These are phyloP conservation scores for Paramecium sonneborni DNA, from an alignment of 73 alveolate species.

Conservation along the genomic window DNA sequence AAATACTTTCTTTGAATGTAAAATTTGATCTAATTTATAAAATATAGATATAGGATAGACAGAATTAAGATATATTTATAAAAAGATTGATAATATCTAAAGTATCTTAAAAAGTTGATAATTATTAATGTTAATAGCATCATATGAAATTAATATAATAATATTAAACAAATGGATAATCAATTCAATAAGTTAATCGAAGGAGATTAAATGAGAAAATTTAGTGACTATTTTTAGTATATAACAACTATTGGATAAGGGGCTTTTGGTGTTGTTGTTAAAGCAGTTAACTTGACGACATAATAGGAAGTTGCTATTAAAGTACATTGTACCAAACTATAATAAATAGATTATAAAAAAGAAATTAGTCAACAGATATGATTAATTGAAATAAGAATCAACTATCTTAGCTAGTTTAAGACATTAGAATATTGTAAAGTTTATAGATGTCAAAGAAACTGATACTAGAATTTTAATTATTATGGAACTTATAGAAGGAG, in stretches of 20 bases:
- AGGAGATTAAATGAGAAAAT: constrained; percentile 53
- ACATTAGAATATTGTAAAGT: constrained; percentile 81
- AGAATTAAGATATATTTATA: background rate
- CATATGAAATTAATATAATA: background rate
- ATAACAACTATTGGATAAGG: constrained; percentile 76
- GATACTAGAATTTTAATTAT: constrained; percentile 67
- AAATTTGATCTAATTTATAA: background rate
- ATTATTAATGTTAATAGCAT: background rate
- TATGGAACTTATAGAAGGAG: constrained; percentile 81
- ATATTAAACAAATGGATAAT: background rate
- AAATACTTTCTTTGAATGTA: background rate
- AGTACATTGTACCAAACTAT: constrained; percentile 10
- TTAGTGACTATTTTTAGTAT: constrained; percentile 65
- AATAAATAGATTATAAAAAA: constrained; percentile 54
- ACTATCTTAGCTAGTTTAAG: constrained; percentile 71
- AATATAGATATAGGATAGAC: background rate
- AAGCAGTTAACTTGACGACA: constrained; percentile 74
- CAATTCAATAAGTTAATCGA: background rate
- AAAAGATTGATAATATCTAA: background rate
- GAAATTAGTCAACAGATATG: constrained; percentile 66
- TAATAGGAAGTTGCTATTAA: constrained; percentile 73
- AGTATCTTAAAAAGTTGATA: background rate
- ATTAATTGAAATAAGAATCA: constrained; percentile 73
- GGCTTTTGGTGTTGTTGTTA: constrained; percentile 80
- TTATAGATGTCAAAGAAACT: constrained; percentile 71